A percentile compares a stretch with the other conserved stretches of the same genome.
Conservation (phyloP, 108 stramenopile genomes). For the Skeletonema marinoi region DNA sequence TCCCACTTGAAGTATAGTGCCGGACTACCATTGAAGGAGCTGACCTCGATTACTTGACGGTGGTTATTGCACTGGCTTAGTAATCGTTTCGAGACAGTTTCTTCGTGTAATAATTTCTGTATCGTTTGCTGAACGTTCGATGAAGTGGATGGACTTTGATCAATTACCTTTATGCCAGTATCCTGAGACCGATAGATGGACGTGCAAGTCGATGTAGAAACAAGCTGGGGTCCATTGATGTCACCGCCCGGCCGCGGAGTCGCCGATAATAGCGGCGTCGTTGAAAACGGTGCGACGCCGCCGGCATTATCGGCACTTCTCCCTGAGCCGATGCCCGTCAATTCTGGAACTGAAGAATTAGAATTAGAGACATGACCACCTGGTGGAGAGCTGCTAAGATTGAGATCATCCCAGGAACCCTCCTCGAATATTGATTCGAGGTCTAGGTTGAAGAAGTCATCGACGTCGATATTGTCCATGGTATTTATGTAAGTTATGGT, state of each 20-base stretch:
- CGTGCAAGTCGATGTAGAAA: constrained; percentile 1
- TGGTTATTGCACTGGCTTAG: neutral
- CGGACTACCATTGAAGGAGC: constrained; percentile 3
- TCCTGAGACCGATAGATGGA: constrained; percentile 5
- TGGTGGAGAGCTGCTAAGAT: neutral
- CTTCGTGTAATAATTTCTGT: neutral
- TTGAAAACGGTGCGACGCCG: neutral
- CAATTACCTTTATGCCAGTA: constrained; percentile 2
- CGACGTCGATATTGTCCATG: neutral
- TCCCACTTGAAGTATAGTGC: constrained; percentile 26
- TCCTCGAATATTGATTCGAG: neutral
- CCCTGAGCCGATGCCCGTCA: neutral
- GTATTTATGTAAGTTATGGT: no score
- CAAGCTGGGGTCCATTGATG: neutral
- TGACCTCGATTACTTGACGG: neutral
- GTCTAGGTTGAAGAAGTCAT: neutral
- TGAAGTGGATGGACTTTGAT: neutral
- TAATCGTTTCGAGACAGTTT: constrained; percentile 1
- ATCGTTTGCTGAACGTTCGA: neutral
- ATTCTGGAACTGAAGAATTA: neutral
- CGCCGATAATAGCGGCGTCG: neutral
- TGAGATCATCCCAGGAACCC: neutral
- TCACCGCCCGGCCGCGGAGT: neutral
- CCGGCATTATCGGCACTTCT: neutral
- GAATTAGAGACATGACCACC: neutral